phyloP scores from a whole-genome alignment of 371 early-diverging fungal genomes.

The Rhizopus microsporus region DNA sequence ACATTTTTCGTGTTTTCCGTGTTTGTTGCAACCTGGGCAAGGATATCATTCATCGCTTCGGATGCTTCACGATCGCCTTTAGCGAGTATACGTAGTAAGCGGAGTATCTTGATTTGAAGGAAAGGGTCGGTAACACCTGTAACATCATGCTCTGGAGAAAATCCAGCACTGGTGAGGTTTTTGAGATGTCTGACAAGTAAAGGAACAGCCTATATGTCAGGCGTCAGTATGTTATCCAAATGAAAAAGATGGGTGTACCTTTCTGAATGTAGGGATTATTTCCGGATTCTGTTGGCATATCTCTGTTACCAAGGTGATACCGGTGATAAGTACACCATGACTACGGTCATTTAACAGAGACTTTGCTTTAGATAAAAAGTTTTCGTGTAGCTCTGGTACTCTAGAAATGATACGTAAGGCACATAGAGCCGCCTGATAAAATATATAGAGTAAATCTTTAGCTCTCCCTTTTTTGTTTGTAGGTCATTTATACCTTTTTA shows the following conservation, averaged over 20 bases:
- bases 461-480: not conserved
- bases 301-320: conserved; percentile 88
- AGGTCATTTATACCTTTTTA: conserved; percentile 78
- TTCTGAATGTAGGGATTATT: conserved; percentile 68
- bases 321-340: conserved; percentile 94
- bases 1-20: conserved; percentile 95
- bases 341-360: conserved; percentile 88
- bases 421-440: conserved; percentile 81
- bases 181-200: conserved; percentile 87
- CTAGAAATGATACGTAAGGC: conserved; percentile 90
- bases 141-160: conserved; percentile 96
- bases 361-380: conserved; percentile 76
- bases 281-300: conserved; percentile 79
- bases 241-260: conserved; percentile 37
- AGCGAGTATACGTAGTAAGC: conserved; percentile 88
- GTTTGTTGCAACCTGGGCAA: conserved; percentile 96
- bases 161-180: conserved; percentile 83
- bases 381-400: conserved; percentile 90
- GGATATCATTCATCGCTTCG: conserved; percentile 95
- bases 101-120: conserved; percentile 92
- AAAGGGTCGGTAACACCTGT: conserved; percentile 96
- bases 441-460: not conserved
- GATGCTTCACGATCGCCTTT: conserved; percentile 83
- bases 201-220: conserved; percentile 69
- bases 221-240: not conserved